Base-by-base conservation (phyloP, 2,329 filamentous ascomycete genomes). In the Nothopassalora personata region DNA sequence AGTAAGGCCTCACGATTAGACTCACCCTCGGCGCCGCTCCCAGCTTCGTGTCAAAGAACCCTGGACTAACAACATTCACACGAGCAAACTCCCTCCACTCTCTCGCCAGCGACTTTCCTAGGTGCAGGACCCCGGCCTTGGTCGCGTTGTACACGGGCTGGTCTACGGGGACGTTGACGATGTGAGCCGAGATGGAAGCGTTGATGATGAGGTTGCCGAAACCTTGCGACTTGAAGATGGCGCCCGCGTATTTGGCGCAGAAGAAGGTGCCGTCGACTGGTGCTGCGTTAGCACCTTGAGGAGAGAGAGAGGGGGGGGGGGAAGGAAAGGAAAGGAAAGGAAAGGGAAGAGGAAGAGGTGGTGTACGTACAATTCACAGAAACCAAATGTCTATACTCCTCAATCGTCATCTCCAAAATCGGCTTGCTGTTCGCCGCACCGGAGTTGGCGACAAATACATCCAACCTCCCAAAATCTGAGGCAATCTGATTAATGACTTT, bases 391-490 rank as follows among this genome's bases (percentile, higher is more conserved):
- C 69, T 71, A 63, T 82, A 84, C 62, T 83, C 80, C 2, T 80
- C 76, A 0, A 83, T 65, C 0, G 76, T 79, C 62, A 80, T 77
- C 53, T 85, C 82, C 1, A 83, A 70, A 13, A 85, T 78, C 0
- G 80, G 77, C 65, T 84, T 83, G 0, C 79, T 81, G 77, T 96
- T 91, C 6, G 90, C 92, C 77, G 97, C 95, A 33, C 92, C 92
- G 47, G 92, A 92, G 31, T 91, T 95, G 31, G 92, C 96, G 66
- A 97, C 91, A 34, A 97, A 83, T 72, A 89, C 86, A 75, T 96
- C 91, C 65, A 97, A 88, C 73, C 87, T 87, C 72, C 87, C 86
- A 72, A 96, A 91, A 60, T 83, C 76, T 19, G 56, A 28, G 43
- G 91, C 72, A 62, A 91, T 70, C 83, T 81, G 78, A 90, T 93